Percentiles rank a stretch among this genome's conserved stretches.
phyloP scores from a whole-genome alignment of 1,284 basidiomycete species.

The Leccinum pachyderme region DNA sequence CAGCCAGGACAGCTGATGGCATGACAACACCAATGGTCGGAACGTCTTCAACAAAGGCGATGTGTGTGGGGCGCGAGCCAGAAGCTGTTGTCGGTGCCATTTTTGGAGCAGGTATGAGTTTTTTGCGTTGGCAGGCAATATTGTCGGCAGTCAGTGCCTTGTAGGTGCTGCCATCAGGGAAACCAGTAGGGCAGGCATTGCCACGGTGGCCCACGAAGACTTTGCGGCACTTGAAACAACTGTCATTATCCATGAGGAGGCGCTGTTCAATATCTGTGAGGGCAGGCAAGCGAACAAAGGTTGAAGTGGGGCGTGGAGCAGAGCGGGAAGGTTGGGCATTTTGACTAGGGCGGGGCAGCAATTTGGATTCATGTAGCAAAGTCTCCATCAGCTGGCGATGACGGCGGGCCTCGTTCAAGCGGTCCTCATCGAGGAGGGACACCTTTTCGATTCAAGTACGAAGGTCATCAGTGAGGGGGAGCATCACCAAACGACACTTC shows the following conservation, averaged over 20 bases:
- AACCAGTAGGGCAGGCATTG: slow-evolving; percentile 9
- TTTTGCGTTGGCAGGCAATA: neutral
- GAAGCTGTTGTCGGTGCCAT: too few relatives aligned
- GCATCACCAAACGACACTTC: neutral
- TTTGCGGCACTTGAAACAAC: slow-evolving; percentile 17
- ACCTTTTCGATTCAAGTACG: neutral
- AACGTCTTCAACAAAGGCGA: neutral
- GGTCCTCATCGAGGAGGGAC: too few relatives aligned
- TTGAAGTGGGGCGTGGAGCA: too few relatives aligned
- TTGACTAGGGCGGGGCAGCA: neutral
- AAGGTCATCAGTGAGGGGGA: neutral
- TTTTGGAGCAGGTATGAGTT: too few relatives aligned
- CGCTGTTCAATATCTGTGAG: slow-evolving; percentile 6
- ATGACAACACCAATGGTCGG: neutral
- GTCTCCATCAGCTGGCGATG: too few relatives aligned
- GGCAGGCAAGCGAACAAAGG: neutral
- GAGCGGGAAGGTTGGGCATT: neutral
- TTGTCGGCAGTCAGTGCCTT: neutral
- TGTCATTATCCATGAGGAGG: slow-evolving; percentile 1
- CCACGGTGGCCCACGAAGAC: neutral
- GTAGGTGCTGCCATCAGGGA: slow-evolving; percentile 6
- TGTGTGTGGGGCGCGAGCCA: too few relatives aligned
- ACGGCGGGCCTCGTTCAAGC: too few relatives aligned
- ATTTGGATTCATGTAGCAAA: too few relatives aligned
- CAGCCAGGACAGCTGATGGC: neutral